Conservation (phyloP, 1,139 yeast genomes). For the Candida neerlandica region DNA sequence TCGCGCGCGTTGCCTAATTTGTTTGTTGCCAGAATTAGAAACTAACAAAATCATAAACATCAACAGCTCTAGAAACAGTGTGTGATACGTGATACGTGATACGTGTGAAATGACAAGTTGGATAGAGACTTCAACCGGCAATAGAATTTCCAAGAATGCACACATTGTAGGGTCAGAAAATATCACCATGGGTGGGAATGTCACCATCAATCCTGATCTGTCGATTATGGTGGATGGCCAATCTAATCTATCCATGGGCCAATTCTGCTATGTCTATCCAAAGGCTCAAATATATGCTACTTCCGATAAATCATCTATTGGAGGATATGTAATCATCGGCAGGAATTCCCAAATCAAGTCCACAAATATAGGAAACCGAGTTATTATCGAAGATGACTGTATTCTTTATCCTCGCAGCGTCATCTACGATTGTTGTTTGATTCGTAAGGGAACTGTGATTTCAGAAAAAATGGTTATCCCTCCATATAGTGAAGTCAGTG, state of each 20-base stretch:
- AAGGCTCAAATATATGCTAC: slow-evolving; percentile 40
- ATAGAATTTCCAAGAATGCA: slow-evolving; percentile 56
- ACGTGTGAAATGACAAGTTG: slow-evolving; percentile 25
- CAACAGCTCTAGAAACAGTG: background rate
- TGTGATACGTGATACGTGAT: too few species aligned
- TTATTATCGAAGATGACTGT: slow-evolving; percentile 50
- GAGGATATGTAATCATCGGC: slow-evolving; percentile 62
- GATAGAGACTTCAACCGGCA: slow-evolving; percentile 56
- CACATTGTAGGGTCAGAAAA: slow-evolving; percentile 26
- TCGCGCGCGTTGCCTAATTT: background rate
- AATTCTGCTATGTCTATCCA: slow-evolving; percentile 45
- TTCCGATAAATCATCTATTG: slow-evolving; percentile 33
- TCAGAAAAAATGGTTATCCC: slow-evolving; percentile 63
- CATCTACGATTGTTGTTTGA: slow-evolving; percentile 64
- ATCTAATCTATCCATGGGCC: slow-evolving; percentile 40
- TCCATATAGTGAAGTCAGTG: slow-evolving; percentile 57
- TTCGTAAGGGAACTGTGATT: slow-evolving; percentile 49
- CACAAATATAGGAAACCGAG: slow-evolving; percentile 60
- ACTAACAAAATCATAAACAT: background rate
- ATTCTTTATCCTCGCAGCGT: slow-evolving; percentile 45
- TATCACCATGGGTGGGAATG: slow-evolving; percentile 34
- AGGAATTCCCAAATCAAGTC: slow-evolving; percentile 38
- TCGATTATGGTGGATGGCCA: slow-evolving; percentile 26
- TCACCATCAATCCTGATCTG: slow-evolving; percentile 31
- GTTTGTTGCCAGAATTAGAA: too few species aligned